Evolutionary conservation across 176 grass and related monocot genomes (phyloP).

Genomic region (Hordeum vulgare): DNA sequence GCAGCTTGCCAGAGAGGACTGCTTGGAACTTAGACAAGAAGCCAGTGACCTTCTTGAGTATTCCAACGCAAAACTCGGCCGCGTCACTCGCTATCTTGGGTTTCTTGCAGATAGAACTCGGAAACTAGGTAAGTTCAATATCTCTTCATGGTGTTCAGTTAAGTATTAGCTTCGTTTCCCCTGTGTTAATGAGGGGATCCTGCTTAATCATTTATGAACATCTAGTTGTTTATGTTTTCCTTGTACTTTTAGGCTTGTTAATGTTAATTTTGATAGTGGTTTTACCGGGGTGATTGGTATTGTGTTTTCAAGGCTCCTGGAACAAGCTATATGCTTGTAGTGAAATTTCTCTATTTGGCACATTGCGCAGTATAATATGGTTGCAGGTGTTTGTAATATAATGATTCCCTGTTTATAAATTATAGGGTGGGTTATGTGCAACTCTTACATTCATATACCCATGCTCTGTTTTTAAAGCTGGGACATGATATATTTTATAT

Average conservation of each 20-base stretch:
- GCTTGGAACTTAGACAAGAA: slow-evolving; percentile 91
- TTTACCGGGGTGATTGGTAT: background rate
- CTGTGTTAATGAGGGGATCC: background rate
- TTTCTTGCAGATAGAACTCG: slow-evolving; percentile 90
- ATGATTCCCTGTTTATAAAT: background rate
- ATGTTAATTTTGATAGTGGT: background rate
- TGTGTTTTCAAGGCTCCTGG: background rate
- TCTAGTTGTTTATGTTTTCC: background rate
- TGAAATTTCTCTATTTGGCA: background rate
- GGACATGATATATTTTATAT: background rate
- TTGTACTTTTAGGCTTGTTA: background rate
- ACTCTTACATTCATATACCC: background rate
- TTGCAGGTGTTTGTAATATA: background rate
- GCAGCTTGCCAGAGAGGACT: slow-evolving; percentile 82
- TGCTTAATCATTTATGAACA: background rate
- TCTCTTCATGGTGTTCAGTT: slow-evolving; percentile 3
- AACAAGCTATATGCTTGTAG: background rate
- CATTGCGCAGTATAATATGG: background rate
- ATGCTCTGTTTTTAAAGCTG: background rate
- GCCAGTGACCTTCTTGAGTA: slow-evolving; percentile 90
- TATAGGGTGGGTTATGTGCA: background rate
- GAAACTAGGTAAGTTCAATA: slow-evolving; percentile 77
- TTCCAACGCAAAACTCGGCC: slow-evolving; percentile 86
- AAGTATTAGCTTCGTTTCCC: background rate
- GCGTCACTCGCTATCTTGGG: slow-evolving; percentile 95